Conservation (phyloP, 192 early-diverging fungal species). For the Neocallimastix lanati region DNA sequence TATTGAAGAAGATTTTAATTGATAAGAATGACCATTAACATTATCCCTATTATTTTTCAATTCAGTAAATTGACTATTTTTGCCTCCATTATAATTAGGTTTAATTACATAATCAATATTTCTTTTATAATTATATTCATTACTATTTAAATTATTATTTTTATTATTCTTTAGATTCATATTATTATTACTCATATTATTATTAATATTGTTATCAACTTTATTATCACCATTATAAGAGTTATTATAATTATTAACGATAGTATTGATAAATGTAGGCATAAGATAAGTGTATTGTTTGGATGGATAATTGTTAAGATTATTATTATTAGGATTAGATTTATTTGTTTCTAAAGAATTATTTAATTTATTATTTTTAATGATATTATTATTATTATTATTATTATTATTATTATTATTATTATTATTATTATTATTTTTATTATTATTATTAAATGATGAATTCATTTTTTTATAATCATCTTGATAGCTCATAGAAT, state of each 20-base stretch:
- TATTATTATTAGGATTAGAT: neutral
- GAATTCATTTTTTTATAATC: neutral
- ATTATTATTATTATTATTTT: neutral
- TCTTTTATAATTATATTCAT: neutral
- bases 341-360: neutral
- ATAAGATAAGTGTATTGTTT: neutral
- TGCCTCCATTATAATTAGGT: neutral
- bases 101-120: neutral
- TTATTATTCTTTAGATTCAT: neutral
- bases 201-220: too few species aligned
- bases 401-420: too few species aligned
- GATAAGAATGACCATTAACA: neutral
- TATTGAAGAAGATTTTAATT: neutral
- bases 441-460: neutral
- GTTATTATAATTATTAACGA: neutral
- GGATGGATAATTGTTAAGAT: neutral
- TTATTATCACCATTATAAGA: neutral
- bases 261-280: neutral
- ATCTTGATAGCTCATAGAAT: neutral
- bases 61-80: neutral
- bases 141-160: neutral
- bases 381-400: too few species aligned
- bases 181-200: neutral
- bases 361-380: too few species aligned
- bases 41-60: neutral